phyloP scores from a whole-genome alignment of 495 filamentous ascomycete genomes.

The Cudoniella acicularis region DNA sequence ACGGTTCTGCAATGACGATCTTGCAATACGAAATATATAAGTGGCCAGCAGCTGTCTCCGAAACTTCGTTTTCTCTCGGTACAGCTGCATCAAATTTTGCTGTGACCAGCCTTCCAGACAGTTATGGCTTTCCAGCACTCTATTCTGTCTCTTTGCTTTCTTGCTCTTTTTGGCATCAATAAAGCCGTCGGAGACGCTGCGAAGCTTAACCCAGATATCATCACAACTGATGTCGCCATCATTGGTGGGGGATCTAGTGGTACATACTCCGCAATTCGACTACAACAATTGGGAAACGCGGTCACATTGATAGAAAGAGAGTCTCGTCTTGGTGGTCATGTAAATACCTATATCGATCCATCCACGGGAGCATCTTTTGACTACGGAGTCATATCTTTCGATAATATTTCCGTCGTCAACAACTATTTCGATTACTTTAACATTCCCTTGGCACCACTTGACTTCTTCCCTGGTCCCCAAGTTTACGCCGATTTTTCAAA shows the following conservation, averaged over 20 bases:
- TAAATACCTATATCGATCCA: conserved; percentile 37
- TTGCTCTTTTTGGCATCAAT: too few relatives aligned
- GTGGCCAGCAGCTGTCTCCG: too few relatives aligned
- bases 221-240: conserved; percentile 49
- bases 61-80: too few relatives aligned
- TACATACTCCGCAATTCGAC: conserved; percentile 41
- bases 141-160: too few relatives aligned
- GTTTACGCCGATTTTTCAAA: conserved; percentile 2
- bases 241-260: conserved; percentile 49
- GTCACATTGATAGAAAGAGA: conserved; percentile 44
- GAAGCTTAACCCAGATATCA: too few relatives aligned
- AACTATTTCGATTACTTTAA: conserved; percentile 45
- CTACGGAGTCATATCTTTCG: conserved; percentile 11
- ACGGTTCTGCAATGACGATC: too few relatives aligned
- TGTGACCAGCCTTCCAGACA: too few relatives aligned
- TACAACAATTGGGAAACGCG: conserved; percentile 35
- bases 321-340: conserved; percentile 42
- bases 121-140: too few relatives aligned
- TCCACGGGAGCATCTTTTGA: conserved; percentile 8
- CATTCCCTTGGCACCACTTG: too few relatives aligned
- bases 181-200: too few relatives aligned
- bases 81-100: too few relatives aligned
- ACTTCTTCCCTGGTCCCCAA: conserved; percentile 18
- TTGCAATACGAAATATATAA: too few relatives aligned
- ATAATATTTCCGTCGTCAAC: conserved; percentile 27